A percentile compares a stretch with the other conserved stretches of the same genome.
phyloP scores from a whole-genome alignment of 768 basidiomycete genomes.

The Strobilomyces dryophilus region DNA sequence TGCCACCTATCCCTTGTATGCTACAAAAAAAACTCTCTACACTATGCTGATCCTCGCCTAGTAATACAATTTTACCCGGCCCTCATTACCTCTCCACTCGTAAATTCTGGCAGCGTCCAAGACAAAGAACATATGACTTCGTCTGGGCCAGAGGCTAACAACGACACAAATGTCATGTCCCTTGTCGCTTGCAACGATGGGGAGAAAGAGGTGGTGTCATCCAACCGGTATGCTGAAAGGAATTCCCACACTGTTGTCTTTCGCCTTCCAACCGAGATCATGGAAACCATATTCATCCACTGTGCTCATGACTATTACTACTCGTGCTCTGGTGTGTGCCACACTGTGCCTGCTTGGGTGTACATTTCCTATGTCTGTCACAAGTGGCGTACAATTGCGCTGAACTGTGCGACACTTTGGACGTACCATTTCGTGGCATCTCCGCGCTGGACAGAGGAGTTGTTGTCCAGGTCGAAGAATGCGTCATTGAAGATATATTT shows the following conservation, averaged over 20 bases:
- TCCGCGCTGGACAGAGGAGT: not conserved
- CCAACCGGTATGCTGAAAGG: not conserved
- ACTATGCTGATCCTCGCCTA: too few relatives aligned
- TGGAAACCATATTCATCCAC: conserved; percentile 13
- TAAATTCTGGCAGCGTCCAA: too few relatives aligned
- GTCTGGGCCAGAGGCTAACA: too few relatives aligned
- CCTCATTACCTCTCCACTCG: too few relatives aligned
- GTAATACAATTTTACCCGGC: too few relatives aligned
- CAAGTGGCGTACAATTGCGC: not conserved
- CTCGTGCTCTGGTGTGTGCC: not conserved
- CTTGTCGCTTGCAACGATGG: too few relatives aligned
- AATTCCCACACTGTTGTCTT: conserved; percentile 6
- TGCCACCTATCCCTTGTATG: too few relatives aligned
- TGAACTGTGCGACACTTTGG: not conserved
- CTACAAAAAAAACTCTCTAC: too few relatives aligned
- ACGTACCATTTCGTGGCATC: not conserved
- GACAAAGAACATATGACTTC: too few relatives aligned
- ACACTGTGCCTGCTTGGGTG: not conserved
- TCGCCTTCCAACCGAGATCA: conserved; percentile 12
- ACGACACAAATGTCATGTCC: too few relatives aligned
- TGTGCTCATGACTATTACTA: not conserved
- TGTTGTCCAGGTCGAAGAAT: not conserved
- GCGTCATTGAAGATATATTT: not conserved
- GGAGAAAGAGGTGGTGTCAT: too few relatives aligned
- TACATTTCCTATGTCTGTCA: not conserved